Evolutionary conservation across 305 asterid species (phyloP).

Genomic region (Stenogyne calaminthoides): DNA sequence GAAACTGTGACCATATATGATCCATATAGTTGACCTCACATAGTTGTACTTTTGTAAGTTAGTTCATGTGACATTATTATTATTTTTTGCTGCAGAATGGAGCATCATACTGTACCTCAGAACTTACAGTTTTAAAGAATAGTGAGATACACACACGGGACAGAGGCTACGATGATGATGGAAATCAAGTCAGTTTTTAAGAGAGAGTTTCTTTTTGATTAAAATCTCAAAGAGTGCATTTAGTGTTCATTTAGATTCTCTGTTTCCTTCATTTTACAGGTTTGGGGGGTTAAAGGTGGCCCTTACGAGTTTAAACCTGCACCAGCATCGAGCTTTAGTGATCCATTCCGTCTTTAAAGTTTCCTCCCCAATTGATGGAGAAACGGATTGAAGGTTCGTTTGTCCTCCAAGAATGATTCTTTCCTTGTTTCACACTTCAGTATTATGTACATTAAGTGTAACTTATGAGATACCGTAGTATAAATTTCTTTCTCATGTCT

Average conservation of each 20-base stretch:
- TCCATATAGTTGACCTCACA: not conserved
- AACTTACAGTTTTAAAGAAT: slow-evolving; percentile 78
- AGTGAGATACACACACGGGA: slow-evolving; percentile 92
- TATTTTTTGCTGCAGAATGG: slow-evolving; percentile 65
- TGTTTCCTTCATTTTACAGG: slow-evolving; percentile 43
- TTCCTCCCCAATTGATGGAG: slow-evolving; percentile 58
- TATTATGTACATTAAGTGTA: slow-evolving; percentile 38
- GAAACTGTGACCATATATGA: not conserved
- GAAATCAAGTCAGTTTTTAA: slow-evolving; percentile 68
- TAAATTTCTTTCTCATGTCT: not conserved
- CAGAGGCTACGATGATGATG: slow-evolving; percentile 79
- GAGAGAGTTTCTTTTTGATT: not conserved
- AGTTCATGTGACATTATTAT: not conserved
- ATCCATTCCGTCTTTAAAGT: slow-evolving; percentile 56
- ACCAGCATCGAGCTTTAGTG: slow-evolving; percentile 69
- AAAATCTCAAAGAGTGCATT: not conserved
- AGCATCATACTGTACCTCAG: slow-evolving; percentile 78
- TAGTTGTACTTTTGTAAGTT: not conserved
- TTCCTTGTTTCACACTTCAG: slow-evolving; percentile 18
- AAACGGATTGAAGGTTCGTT: slow-evolving; percentile 78
- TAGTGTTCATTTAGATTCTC: not conserved
- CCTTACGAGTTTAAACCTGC: slow-evolving; percentile 95
- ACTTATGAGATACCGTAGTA: slow-evolving; percentile 14
- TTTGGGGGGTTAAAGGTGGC: slow-evolving; percentile 93
- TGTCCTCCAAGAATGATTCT: slow-evolving; percentile 64